These are phyloP conservation scores for Kluyveromyces wickerhamii DNA, from an alignment of 805 yeast species.

Conservation along the genomic window DNA sequence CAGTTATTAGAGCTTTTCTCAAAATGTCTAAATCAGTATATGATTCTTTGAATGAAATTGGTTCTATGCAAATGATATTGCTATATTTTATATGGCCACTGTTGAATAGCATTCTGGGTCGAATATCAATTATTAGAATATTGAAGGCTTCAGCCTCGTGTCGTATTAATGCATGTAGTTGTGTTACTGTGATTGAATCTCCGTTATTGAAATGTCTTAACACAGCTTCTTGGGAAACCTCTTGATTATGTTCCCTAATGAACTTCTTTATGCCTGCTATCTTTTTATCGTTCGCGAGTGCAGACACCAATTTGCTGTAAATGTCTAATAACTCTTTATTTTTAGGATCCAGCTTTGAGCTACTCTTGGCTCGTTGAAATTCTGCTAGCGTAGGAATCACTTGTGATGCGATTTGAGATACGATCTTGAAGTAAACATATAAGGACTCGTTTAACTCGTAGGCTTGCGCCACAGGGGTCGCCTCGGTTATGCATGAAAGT, in stretches of 20 bases:
- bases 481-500: slow-evolving; percentile 9
- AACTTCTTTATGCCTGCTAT: slow-evolving; percentile 21
- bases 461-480: slow-evolving; percentile 3
- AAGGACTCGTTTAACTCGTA: slow-evolving; percentile 25
- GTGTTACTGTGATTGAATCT: slow-evolving; percentile 5
- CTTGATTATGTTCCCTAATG: slow-evolving; percentile 14
- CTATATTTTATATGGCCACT: slow-evolving; percentile 53
- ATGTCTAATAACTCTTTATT: slow-evolving; percentile 24
- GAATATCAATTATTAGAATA: slow-evolving; percentile 62
- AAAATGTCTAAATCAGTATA: slow-evolving; percentile 64
- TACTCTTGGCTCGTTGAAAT: slow-evolving; percentile 19
- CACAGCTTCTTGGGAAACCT: slow-evolving; percentile 3
- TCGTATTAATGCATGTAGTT: slow-evolving; percentile 13
- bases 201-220: slow-evolving; percentile 4
- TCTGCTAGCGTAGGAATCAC: slow-evolving; percentile 23
- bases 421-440: slow-evolving; percentile 29
- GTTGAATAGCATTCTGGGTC: slow-evolving; percentile 54
- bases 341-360: slow-evolving; percentile 8
- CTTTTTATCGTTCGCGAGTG: slow-evolving; percentile 24
- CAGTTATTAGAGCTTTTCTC: slow-evolving; percentile 44
- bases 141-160: slow-evolving; percentile 3
- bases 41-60: slow-evolving; percentile 43
- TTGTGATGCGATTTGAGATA: slow-evolving; percentile 22
- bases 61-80: slow-evolving; percentile 69
- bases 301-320: slow-evolving; percentile 26